Evolutionary conservation across 768 basidiomycete genomes (phyloP), one percentile per base, ranked within the genome.

Genomic region (Russula compacta): DNA sequence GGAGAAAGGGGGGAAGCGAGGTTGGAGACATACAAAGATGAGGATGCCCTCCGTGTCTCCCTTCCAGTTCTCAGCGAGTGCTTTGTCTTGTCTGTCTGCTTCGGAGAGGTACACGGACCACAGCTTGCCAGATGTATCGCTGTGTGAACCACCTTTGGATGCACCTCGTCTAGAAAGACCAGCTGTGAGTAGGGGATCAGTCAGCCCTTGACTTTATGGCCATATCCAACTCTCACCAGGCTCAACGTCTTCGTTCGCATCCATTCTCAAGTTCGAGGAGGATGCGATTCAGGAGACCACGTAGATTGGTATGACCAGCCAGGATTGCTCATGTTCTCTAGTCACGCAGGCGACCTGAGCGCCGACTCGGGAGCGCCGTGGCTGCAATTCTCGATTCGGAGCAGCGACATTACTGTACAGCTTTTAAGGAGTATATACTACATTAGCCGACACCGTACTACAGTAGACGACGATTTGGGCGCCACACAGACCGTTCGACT

Each of bases 51-150:
- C 38, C 17, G 46, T 24, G 46, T 58, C 59, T 11, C 59, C 55
- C 49, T 58, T 60, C 53, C 47, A 59, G 32, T 49, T 44, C 39
- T 59, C 60, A 12, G 47, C 42, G 9, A 59, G 35, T 43, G 47
- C 51, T 15, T 7, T 38, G 14, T 61, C 60, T 14, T 43, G 21
- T 38, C 49, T 42, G 4, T 58, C 42, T 19, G 56, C 53, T 58
- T 60, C 48, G 15, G 50, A 32, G 10, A 61, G 60, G 29, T 58
- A 61, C 19, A 58, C 46, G 6, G 54, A 49, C 56, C 55, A 58
- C 15, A 50, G 17, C 21, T 61, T 58, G 11, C 32, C 29, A 1
- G 48, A 47, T n/a, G 46, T 43, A 33, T 60, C 54, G 10, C 48
- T 44, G n/a, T 29, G 24, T 29, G 24, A 29, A 29, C 24, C 3